Percentiles rank a stretch among this genome's conserved stretches.
phyloP scores from a whole-genome alignment of 163 green algal species.

The Chloromonas sp. region DNA sequence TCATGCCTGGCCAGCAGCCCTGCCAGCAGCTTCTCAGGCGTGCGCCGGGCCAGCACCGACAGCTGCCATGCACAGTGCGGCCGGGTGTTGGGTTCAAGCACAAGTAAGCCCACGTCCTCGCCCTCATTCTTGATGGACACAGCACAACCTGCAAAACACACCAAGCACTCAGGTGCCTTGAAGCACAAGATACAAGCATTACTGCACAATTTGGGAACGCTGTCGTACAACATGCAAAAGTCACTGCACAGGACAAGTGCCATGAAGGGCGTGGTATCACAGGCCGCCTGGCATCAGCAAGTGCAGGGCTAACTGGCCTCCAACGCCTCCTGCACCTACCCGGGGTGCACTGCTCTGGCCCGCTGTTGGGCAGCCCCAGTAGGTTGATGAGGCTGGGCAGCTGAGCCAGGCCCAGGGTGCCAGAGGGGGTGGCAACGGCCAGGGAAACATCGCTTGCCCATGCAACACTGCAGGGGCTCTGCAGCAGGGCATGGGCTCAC shows the following conservation, averaged over 20 bases:
- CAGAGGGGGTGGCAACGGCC: background rate
- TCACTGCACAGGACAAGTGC: too few species aligned
- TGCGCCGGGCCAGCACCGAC: background rate
- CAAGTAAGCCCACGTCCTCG: too few species aligned
- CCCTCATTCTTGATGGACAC: too few species aligned
- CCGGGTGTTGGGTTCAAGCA: too few species aligned
- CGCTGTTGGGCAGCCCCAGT: background rate
- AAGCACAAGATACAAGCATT: too few species aligned
- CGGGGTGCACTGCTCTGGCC: background rate
- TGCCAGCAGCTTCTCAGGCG: background rate
- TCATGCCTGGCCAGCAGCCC: background rate
- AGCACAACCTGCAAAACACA: too few species aligned
- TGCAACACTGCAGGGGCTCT: background rate
- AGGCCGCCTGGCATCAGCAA: background rate
- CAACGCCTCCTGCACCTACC: too few species aligned
- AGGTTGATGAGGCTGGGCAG: background rate
- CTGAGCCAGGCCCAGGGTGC: background rate
- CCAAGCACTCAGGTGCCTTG: too few species aligned
- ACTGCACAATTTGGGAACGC: too few species aligned
- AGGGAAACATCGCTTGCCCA: background rate
- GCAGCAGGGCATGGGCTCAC: too few species aligned
- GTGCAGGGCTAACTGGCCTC: background rate
- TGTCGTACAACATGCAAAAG: too few species aligned
- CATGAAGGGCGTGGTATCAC: background rate
- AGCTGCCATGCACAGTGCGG: background rate